Base-by-base conservation (phyloP, 805 yeast genomes). In the Cyberlindnera saturnus region DNA sequence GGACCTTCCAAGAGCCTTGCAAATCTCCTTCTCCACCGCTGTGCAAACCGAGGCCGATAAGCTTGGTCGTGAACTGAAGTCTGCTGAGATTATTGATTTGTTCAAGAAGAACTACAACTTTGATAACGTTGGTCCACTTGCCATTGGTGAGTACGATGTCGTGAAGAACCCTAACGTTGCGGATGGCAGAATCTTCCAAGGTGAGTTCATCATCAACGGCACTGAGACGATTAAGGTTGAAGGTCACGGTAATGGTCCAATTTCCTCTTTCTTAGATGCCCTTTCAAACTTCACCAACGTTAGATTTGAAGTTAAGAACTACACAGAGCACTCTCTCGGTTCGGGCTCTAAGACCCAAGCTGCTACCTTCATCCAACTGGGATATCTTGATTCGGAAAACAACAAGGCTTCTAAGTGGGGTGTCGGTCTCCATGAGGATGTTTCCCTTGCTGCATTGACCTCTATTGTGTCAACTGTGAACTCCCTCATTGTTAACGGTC, bases 351-450 rank as follows among this genome's bases (percentile, higher is more conserved):
- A 73, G 49, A 78, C 85, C 42, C 75, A 79, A 63, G 91, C 90
- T 53, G 90, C 87, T 36, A 76, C 90, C 9, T 83, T 75, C 62
- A 80, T 90, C 46, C 83, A 77, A 54, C 57, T 75, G 41, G 62
- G 77, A 50, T 76, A 74, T 62, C 57, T 71, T 31, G 67, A 70
- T 35, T 69, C 66, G 18, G 64, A 63, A 36, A 68, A 67, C 42
- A 63, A 67, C 38, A 70, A 70, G 49, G 57, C 67, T 38, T 57
- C 65, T 46, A 63, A 63, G 55, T 90, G 96, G 96, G 97, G 97
- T 66, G 90, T 90, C 46, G 97, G 96, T 59, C 79, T 88, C 48
- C 82, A 87, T 61, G 91, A 82, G 65, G 96, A 90, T 66, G 93
- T 86, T 42, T 82, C 95, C 20, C 83, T 82, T 58, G 93, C 96